Base-by-base conservation (phyloP, 805 yeast genomes). In the Metschnikowia bowlesiae region DNA sequence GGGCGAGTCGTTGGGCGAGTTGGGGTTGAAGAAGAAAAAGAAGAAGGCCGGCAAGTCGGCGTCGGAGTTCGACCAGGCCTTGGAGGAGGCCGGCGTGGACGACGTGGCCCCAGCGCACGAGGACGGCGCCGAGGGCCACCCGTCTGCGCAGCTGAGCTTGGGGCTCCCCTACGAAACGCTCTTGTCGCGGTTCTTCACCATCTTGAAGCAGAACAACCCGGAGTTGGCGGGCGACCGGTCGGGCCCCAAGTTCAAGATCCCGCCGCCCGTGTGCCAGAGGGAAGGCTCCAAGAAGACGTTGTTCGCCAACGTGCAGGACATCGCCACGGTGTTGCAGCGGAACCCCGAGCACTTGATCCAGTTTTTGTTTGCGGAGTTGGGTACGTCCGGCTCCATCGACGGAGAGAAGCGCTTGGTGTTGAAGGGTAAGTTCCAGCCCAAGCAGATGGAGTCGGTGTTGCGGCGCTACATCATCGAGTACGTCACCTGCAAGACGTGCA, bases 331-430 rank as follows among this genome's bases (percentile, higher is more conserved):
- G 50, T 80, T 94, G 76, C 97, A 94, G 73, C 85, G 99, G 76
- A 87, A 90, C 48, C 94, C 96, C 60, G 99, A 94, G 66, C 99
- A 94, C 74, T 84, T 94, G 58, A 94, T 94, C 70, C 97, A 90
- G 76, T 94, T 87, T 73, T 74, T 94, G 72, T 94, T 94, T 74
- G 97, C 98, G 1, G 99, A 94, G 76, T 80, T 94, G 81, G 99
- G 99, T 84, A 94, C 99, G 18, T 89, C 98, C 2, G 99, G 99
- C 67, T 91, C 97, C 50, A 92, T 94, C 53, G 99, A 94, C 74
- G 99, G 98, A 70, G 92, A 89, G 71, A 89, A 90, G 78, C 86
- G 99, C 73, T 82, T 94, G 69, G 90, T 94, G 56, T 92, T 94
- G 70, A 94, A 89, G 79, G 99, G 99, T 78, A 88, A 96, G 72